phyloP scores from a whole-genome alignment of 441 rosid species.

The Populus trichocarpa region DNA sequence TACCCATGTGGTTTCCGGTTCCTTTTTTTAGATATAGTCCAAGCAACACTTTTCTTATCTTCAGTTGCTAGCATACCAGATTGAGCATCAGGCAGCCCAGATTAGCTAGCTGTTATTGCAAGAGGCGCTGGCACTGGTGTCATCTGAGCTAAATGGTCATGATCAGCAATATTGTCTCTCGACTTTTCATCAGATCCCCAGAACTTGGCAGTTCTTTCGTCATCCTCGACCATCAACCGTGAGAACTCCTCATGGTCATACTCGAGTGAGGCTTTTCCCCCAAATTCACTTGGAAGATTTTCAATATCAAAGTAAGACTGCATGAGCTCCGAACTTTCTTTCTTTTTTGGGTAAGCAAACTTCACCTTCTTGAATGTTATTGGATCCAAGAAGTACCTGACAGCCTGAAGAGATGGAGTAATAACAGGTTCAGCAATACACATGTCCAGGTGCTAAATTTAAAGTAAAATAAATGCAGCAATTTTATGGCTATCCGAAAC shows the following conservation, averaged over 20 bases:
- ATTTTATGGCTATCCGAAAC: no score
- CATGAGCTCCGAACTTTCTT: conserved; percentile 1
- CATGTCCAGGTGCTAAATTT: no score
- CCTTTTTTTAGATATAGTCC: background rate
- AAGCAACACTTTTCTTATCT: background rate
- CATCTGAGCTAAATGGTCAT: conserved; percentile 28
- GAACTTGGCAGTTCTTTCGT: conserved; percentile 46
- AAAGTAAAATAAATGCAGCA: no score
- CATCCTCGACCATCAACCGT: conserved; percentile 62
- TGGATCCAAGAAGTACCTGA: background rate
- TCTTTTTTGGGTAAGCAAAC: background rate
- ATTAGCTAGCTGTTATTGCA: background rate
- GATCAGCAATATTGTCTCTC: conserved; percentile 6
- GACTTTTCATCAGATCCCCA: conserved; percentile 54
- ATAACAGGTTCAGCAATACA: background rate
- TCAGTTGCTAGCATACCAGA: background rate
- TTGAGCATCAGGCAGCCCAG: no score
- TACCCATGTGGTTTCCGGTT: no score
- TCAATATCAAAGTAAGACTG: background rate
- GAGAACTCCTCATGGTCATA: conserved; percentile 81
- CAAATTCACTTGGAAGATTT: background rate
- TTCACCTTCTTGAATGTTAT: background rate
- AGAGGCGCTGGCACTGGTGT: conserved; percentile 32
- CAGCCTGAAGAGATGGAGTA: background rate
- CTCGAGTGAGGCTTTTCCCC: background rate